phyloP scores from a whole-genome alignment of 441 rosid species.

The Cnidoscolus chayamansa region DNA sequence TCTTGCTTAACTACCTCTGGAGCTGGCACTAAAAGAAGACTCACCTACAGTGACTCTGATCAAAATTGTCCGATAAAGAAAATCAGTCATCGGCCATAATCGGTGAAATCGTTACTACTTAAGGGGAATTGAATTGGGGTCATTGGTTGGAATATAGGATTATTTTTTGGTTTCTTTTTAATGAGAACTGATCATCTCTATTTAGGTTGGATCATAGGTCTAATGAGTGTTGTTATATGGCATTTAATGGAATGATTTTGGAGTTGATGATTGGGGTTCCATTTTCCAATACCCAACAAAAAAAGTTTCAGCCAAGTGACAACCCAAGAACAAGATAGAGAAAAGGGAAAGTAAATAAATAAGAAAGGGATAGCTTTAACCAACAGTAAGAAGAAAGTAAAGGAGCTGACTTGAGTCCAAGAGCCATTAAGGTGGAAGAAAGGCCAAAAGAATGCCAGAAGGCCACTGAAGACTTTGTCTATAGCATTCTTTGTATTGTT shows the following conservation, averaged over 20 bases:
- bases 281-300: constrained; percentile 35
- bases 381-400: constrained; percentile 24
- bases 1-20: constrained; percentile 30
- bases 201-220: constrained; percentile 30
- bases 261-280: constrained; percentile 34
- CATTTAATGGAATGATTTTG: constrained; percentile 30
- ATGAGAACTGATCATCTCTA: constrained; percentile 21
- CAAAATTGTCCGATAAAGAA: constrained; percentile 43
- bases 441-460: constrained; percentile 28
- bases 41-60: constrained; percentile 48
- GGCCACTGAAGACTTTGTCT: constrained; percentile 29
- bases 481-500: constrained; percentile 33
- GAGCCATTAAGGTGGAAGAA: too few species aligned
- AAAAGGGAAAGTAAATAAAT: constrained; percentile 32
- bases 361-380: constrained; percentile 28
- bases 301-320: constrained; percentile 26
- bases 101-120: constrained; percentile 14
- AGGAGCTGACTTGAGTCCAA: constrained; percentile 32
- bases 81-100: constrained; percentile 30
- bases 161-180: background rate
- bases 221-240: constrained; percentile 32
- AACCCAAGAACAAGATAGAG: constrained; percentile 27
- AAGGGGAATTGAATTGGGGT: constrained; percentile 17
- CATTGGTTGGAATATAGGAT: constrained; percentile 22
- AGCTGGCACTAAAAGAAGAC: constrained; percentile 53